These are phyloP conservation scores for Acanthamoeba royreba DNA, from an alignment of 208 protist genomes.

Conservation along the genomic window DNA sequence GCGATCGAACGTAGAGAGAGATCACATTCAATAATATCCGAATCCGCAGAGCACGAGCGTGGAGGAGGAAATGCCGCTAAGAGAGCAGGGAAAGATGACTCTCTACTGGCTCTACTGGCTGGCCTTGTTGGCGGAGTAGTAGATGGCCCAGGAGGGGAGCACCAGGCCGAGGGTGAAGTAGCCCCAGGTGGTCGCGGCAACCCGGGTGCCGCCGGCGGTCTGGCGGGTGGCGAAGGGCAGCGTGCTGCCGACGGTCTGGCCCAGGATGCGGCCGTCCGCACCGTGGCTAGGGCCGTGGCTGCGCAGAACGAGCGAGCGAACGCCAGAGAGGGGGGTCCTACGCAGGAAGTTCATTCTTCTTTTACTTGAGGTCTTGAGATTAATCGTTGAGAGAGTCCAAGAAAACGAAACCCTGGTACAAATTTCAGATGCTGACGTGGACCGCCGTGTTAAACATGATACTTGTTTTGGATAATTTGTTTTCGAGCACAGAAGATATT, in stretches of 20 bases:
- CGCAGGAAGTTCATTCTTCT: constrained; percentile 37
- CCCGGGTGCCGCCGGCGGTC: not conserved
- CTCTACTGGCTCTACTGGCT: not conserved
- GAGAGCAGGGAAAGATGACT: no score
- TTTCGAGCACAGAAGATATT: no score
- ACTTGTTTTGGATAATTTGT: no score
- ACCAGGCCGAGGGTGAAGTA: not conserved
- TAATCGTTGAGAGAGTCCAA: no score
- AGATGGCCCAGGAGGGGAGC: not conserved
- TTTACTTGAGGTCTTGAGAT: no score
- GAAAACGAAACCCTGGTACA: no score
- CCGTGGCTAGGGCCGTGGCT: constrained; percentile 29
- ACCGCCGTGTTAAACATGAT: no score
- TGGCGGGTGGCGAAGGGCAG: not conserved
- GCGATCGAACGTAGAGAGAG: no score
- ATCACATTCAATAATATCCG: no score
- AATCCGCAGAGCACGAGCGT: no score
- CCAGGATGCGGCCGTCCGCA: not conserved
- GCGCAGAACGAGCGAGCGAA: not conserved
- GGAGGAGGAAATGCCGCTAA: no score
- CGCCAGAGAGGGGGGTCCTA: constrained; percentile 33
- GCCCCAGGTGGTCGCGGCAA: not conserved
- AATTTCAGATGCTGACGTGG: no score
- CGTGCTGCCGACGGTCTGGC: not conserved
- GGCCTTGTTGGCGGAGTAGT: not conserved